Evolutionary conservation across 495 filamentous ascomycete genomes (phyloP).

Genomic region (Cudoniella acicularis): DNA sequence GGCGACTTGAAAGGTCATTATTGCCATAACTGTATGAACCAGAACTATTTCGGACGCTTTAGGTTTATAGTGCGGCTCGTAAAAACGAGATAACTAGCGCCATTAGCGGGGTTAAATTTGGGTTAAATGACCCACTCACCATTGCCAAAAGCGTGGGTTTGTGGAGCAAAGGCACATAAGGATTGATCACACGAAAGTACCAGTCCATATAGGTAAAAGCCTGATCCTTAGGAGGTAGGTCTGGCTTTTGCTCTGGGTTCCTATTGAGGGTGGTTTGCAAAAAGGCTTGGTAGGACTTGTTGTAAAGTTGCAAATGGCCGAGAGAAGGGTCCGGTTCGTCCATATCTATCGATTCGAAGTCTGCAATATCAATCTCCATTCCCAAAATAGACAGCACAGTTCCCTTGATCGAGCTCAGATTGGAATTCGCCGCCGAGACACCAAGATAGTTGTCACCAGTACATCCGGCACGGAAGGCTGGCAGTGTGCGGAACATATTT

Average conservation of each 20-base stretch:
- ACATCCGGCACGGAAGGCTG: slow-evolving; percentile 49
- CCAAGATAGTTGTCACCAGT: slow-evolving; percentile 69
- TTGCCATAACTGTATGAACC: slow-evolving; percentile 74
- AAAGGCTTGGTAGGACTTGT: slow-evolving; percentile 68
- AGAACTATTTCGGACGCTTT: slow-evolving; percentile 62
- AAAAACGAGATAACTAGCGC: slow-evolving; percentile 51
- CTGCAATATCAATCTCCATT: slow-evolving; percentile 71
- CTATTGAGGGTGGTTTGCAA: slow-evolving; percentile 55
- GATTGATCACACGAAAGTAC: slow-evolving; percentile 68
- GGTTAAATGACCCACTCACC: slow-evolving; percentile 49
- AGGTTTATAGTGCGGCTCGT: slow-evolving; percentile 56
- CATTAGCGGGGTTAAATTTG: slow-evolving; percentile 1
- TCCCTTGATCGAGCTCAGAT: slow-evolving; percentile 68
- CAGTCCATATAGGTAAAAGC: slow-evolving; percentile 61
- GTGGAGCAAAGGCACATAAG: slow-evolving; percentile 70
- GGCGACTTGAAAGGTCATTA: slow-evolving; percentile 70
- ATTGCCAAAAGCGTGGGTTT: slow-evolving; percentile 64
- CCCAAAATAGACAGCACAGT: slow-evolving; percentile 71
- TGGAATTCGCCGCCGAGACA: slow-evolving; percentile 60
- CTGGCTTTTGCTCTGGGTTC: slow-evolving; percentile 50
- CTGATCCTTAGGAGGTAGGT: slow-evolving; percentile 53
- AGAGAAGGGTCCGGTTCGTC: slow-evolving; percentile 52
- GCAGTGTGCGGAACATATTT: slow-evolving; percentile 35
- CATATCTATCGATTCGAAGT: slow-evolving; percentile 61
- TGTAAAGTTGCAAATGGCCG: slow-evolving; percentile 42